Conservation (phyloP, 495 filamentous ascomycete species). For the Hypoxylon lienhwacheense region DNA sequence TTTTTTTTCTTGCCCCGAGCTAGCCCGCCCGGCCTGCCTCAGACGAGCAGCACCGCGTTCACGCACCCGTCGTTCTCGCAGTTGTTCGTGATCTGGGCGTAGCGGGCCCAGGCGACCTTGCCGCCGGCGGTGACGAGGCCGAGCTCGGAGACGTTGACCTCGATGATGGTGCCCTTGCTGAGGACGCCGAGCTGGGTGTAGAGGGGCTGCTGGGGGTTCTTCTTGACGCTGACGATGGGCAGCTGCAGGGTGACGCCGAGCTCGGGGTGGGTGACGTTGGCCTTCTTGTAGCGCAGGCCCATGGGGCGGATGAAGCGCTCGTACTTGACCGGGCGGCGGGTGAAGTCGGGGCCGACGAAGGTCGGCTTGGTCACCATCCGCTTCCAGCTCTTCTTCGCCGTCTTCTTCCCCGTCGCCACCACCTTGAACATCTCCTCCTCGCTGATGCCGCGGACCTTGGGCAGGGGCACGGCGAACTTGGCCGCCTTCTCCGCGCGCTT, state of each 20-base stretch:
- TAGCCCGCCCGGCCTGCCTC: too few relatives aligned
- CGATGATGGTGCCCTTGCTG: slow-evolving; percentile 91
- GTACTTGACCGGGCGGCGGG: slow-evolving; percentile 89
- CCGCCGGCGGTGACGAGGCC: slow-evolving; percentile 90
- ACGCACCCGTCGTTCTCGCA: slow-evolving; percentile 64
- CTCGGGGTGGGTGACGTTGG: slow-evolving; percentile 87
- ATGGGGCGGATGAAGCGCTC: slow-evolving; percentile 69
- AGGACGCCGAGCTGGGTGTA: slow-evolving; percentile 94
- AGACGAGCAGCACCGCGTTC: slow-evolving; percentile 49
- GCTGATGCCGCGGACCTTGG: slow-evolving; percentile 88
- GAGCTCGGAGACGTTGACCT: slow-evolving; percentile 93
- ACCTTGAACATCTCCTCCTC: slow-evolving; percentile 99
- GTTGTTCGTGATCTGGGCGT: slow-evolving; percentile 74
- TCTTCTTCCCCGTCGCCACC: slow-evolving; percentile 81
- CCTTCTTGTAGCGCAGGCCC: slow-evolving; percentile 73
- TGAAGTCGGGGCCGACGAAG: slow-evolving; percentile 86
- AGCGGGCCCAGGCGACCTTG: slow-evolving; percentile 79
- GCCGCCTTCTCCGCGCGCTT: slow-evolving; percentile 67
- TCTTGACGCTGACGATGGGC: slow-evolving; percentile 93
- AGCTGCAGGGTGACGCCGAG: slow-evolving; percentile 88
- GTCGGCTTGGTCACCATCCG: slow-evolving; percentile 78
- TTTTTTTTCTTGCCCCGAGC: too few relatives aligned
- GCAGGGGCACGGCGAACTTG: slow-evolving; percentile 91
- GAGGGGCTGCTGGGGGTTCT: slow-evolving; percentile 95
- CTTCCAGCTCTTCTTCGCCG: slow-evolving; percentile 78